Base-by-base conservation (phyloP, 805 yeast species). In the Maudiozyma serrabonitensis region DNA sequence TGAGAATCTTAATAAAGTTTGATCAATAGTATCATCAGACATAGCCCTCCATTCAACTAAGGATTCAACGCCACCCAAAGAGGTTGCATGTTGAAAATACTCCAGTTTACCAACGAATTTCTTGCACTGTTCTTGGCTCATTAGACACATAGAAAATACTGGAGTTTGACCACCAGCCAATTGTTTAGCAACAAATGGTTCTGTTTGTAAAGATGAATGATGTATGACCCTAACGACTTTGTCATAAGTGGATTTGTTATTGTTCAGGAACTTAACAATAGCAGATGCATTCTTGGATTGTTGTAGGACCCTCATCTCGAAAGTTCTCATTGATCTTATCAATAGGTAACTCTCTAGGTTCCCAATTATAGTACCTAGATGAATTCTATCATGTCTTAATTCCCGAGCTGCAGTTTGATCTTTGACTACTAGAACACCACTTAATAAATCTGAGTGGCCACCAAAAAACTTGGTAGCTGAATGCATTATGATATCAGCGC, bases 401-500 rank as follows among this genome's bases (percentile, higher is more conserved):
- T 69, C 60, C 23, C 69, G 55, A 50, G 76, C 75, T 6, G 72
- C 73, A 2, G 69, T 65, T 8, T 59, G 55, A 52, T 79, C 79
- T 61, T 82, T 81, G 15, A 85, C 81, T 18, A 82, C 79, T 19
- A 89, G 67, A 11, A 84, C 71, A 35, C 98, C 97, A 5, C 95
- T 89, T 46, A 90, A 71, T 41, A 89, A 69, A 64, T 90, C 97
- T 7, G 95, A 86, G 67, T 90, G 96, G 16, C 98, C 97, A 39
- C 95, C 96, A 60, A 88, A 84, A 68, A 84, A 91, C 64, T 90
- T 90, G 0, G 96, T 90, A 1, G 89, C 96, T 1, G 96, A 87
- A 66, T 90, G 96, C 78, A 91, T 71, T n/a, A 91, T 81, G 55
- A 88, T 69, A 65, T 91, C 97, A 26, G 84, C 96, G 45, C 91